Conservation (phyloP, 2,329 filamentous ascomycete species). For the Nothopassalora personata region DNA sequence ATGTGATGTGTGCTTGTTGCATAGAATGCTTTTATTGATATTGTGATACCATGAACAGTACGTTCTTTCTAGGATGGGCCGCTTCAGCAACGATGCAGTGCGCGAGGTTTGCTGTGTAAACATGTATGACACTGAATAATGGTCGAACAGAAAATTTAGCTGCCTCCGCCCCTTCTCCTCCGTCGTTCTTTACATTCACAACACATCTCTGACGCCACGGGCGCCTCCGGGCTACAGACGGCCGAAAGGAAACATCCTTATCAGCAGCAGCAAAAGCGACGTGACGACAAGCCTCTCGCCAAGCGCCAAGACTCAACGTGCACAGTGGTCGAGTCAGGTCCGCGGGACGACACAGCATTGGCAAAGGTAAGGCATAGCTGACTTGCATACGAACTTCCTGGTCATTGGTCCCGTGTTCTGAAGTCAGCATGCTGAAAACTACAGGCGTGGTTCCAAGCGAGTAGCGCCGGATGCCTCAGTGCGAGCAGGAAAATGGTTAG, state of each 20-base stretch:
- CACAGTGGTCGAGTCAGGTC: neutral
- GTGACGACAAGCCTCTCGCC: neutral
- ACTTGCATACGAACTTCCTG: neutral
- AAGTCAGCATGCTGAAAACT: neutral
- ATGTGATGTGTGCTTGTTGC: neutral
- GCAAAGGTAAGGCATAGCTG: neutral
- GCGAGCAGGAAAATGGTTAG: neutral
- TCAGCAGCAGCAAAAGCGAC: neutral
- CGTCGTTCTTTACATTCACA: neutral
- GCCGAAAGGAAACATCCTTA: neutral
- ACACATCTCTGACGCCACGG: too few species aligned
- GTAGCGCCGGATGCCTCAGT: neutral
- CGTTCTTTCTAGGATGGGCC: neutral
- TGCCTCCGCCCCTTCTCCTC: neutral
- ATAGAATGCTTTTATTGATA: neutral
- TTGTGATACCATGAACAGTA: slow-evolving; percentile 2
- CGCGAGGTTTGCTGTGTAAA: neutral
- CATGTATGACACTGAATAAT: neutral
- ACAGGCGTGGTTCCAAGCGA: neutral
- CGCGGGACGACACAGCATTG: neutral
- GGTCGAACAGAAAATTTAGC: neutral
- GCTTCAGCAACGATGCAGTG: neutral
- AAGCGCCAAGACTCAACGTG: neutral
- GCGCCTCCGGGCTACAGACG: neutral
- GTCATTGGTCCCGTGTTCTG: neutral